Conservation (phyloP, 75 land plant species). For the Larix kaempferi region DNA sequence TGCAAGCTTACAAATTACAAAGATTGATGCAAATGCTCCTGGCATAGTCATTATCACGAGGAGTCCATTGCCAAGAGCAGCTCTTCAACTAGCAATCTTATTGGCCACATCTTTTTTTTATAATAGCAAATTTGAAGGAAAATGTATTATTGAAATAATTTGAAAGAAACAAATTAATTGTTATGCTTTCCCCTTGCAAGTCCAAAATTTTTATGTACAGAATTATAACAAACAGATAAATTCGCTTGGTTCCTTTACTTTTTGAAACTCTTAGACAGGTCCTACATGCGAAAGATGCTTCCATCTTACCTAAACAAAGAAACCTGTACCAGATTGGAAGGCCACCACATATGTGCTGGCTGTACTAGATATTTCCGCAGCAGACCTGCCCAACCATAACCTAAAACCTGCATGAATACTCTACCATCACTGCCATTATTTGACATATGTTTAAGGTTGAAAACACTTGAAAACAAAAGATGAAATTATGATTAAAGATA, state of each 20-base stretch:
- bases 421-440: not conserved
- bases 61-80: too few species aligned
- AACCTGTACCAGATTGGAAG: slow-evolving; percentile 67
- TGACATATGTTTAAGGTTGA: not conserved
- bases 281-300: not conserved
- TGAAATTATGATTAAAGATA: too few species aligned
- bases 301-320: slow-evolving; percentile 54
- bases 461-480: not conserved
- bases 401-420: slow-evolving; percentile 39
- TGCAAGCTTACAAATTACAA: too few species aligned
- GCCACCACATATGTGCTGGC: slow-evolving; percentile 84
- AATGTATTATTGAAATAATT: not conserved
- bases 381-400: slow-evolving; percentile 82
- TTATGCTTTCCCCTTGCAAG: not conserved
- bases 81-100: too few species aligned
- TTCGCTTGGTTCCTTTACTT: too few species aligned
- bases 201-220: too few species aligned
- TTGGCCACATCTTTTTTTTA: too few species aligned
- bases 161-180: not conserved
- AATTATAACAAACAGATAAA: too few species aligned
- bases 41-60: too few species aligned
- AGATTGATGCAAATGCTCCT: too few species aligned
- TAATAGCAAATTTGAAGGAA: too few species aligned
- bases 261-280: not conserved
- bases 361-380: slow-evolving; percentile 57